A percentile compares a stretch with the other conserved stretches of the same genome.
phyloP scores from a whole-genome alignment of 495 filamentous ascomycete genomes.

The Gamarada debralockiae region DNA sequence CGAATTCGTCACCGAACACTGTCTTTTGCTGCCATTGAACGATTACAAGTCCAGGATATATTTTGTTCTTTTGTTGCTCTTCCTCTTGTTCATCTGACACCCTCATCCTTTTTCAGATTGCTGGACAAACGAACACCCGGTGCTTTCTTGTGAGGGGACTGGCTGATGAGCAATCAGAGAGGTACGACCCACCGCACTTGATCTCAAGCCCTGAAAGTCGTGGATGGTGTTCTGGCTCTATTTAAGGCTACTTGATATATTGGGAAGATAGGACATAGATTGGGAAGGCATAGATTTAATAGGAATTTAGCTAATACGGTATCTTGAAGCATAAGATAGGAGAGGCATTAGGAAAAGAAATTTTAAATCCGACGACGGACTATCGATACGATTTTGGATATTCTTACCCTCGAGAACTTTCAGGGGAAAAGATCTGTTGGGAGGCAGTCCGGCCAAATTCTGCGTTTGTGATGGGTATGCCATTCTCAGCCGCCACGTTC shows the following conservation, averaged over 20 bases:
- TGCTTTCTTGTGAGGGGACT: not conserved
- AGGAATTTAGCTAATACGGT: slow-evolving; percentile 19
- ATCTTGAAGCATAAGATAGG: slow-evolving; percentile 19
- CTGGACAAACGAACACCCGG: not conserved
- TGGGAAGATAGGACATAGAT: not conserved
- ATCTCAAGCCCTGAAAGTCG: not conserved
- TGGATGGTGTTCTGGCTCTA: not conserved
- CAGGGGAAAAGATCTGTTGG: not conserved
- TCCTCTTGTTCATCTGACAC: no score
- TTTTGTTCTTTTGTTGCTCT: no score
- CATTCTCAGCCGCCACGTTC: slow-evolving; percentile 3
- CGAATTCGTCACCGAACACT: no score
- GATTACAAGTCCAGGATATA: no score
- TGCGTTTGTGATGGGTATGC: slow-evolving; percentile 22
- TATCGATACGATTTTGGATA: not conserved
- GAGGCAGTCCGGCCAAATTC: slow-evolving; percentile 13
- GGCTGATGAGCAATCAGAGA: slow-evolving; percentile 9
- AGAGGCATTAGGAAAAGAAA: slow-evolving; percentile 17
- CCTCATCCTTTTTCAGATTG: not conserved
- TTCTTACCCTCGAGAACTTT: not conserved
- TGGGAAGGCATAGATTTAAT: not conserved
- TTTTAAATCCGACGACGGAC: not conserved
- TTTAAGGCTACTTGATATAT: not conserved
- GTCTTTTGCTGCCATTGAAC: not conserved
- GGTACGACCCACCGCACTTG: slow-evolving; percentile 11